Evolutionary conservation across 1,139 yeast genomes (phyloP).

Genomic region (Blastobotrys malaysiensis): DNA sequence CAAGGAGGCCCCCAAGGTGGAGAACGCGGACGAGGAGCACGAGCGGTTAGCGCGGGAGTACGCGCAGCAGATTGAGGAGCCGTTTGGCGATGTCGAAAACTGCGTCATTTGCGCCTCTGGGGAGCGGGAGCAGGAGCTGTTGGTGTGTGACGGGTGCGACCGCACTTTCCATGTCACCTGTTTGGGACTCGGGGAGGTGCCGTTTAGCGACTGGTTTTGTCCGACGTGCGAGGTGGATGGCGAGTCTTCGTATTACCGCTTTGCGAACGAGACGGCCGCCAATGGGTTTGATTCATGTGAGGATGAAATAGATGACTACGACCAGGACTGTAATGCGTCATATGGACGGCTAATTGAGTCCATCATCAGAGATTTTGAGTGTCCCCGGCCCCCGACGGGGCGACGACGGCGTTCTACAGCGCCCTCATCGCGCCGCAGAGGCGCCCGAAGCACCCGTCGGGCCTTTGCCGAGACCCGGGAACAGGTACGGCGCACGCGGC

Average conservation of each 20-base stretch:
- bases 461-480: not conserved
- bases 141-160: constrained; percentile 32
- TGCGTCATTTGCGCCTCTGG: constrained; percentile 32
- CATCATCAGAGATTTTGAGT: not conserved
- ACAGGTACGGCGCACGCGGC: not conserved
- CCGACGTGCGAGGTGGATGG: constrained; percentile 27
- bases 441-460: not conserved
- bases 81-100: constrained; percentile 14
- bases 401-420: not conserved
- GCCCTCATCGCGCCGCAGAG: not conserved
- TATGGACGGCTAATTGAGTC: not conserved
- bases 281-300: not conserved
- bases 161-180: constrained; percentile 31
- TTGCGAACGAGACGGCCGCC: not conserved
- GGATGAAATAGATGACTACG: not conserved
- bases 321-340: not conserved
- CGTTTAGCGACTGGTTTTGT: constrained; percentile 31
- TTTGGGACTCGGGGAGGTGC: constrained; percentile 29
- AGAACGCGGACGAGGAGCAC: constrained; percentile 9
- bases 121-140: constrained; percentile 27
- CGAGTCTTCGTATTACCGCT: constrained; percentile 6
- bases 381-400: not conserved
- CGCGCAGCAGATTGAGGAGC: constrained; percentile 13
- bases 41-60: constrained; percentile 8
- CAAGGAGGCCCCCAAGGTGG: constrained; percentile 14